Conservation (phyloP, 805 yeast species). For the Cyberlindnera suaveolens region DNA sequence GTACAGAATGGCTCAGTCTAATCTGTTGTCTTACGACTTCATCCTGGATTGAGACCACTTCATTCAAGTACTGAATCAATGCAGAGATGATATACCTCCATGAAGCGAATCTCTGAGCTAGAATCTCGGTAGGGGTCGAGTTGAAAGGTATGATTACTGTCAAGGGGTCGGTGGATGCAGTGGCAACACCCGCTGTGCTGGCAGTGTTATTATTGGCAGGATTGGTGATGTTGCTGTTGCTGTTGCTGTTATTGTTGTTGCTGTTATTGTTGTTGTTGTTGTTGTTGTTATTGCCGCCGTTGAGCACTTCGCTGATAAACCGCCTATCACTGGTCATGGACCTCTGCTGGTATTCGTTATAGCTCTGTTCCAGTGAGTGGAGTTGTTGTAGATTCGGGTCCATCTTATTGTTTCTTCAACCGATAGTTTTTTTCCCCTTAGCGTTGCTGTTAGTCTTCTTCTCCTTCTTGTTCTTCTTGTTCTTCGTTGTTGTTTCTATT, state of each 20-base stretch:
- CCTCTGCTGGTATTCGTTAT: constrained; percentile 31
- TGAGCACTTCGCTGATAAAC: constrained; percentile 12
- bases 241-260: constrained; percentile 4
- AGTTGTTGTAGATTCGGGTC: constrained; percentile 40
- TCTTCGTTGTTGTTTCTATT: too few relatives aligned
- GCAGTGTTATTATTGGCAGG: not conserved
- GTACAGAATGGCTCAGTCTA: constrained; percentile 73
- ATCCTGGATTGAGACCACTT: constrained; percentile 80
- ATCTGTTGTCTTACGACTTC: constrained; percentile 80
- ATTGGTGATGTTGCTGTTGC: constrained; percentile 1
- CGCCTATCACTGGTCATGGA: constrained; percentile 34
- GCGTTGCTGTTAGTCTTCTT: constrained; percentile 30
- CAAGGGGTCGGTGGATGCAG: constrained; percentile 33
- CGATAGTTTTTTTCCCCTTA: too few relatives aligned
- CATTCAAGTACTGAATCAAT: constrained; percentile 66
- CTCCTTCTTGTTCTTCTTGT: not conserved
- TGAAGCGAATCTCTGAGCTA: constrained; percentile 77
- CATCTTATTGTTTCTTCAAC: too few relatives aligned
- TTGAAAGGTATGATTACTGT: constrained; percentile 45
- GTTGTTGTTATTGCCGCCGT: constrained; percentile 15
- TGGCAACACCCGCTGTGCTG: not conserved
- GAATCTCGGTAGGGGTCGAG: constrained; percentile 79
- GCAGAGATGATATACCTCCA: constrained; percentile 82
- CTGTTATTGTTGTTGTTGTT: constrained; percentile 4
- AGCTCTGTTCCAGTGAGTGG: constrained; percentile 36